phyloP scores from a whole-genome alignment of 2,329 filamentous ascomycete genomes.

The Fusarium subtropicale region DNA sequence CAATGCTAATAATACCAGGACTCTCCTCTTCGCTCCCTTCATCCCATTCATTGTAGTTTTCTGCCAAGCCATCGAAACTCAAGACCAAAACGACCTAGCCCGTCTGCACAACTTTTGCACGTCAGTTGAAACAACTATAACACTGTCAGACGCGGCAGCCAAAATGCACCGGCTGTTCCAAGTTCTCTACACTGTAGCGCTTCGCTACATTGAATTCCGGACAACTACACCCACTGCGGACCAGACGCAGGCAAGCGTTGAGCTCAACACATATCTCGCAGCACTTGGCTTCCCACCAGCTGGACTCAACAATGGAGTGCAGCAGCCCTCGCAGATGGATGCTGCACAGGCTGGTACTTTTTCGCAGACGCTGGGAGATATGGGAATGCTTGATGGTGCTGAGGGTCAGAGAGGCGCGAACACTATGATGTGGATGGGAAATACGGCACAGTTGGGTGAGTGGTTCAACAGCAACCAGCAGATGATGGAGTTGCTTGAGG shows the following conservation, averaged over 20 bases:
- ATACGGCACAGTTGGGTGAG: slow-evolving; percentile 53
- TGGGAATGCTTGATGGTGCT: slow-evolving; percentile 19
- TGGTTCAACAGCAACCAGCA: slow-evolving; percentile 55
- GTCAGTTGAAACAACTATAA: slow-evolving; percentile 62
- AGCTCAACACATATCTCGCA: slow-evolving; percentile 53
- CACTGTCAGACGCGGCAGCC: slow-evolving; percentile 60
- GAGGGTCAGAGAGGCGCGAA: slow-evolving; percentile 38
- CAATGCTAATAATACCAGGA: slow-evolving; percentile 49
- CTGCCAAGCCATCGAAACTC: slow-evolving; percentile 62
- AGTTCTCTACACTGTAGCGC: slow-evolving; percentile 68
- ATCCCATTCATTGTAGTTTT: slow-evolving; percentile 66
- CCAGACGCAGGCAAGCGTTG: slow-evolving; percentile 51
- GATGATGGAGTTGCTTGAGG: slow-evolving; percentile 53
- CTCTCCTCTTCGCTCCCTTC: slow-evolving; percentile 62
- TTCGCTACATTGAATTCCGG: slow-evolving; percentile 69
- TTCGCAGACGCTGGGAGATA: slow-evolving; percentile 27
- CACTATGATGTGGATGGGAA: slow-evolving; percentile 53
- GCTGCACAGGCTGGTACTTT: slow-evolving; percentile 22
- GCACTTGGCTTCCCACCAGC: slow-evolving; percentile 59
- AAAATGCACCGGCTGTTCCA: slow-evolving; percentile 69
- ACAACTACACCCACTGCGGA: slow-evolving; percentile 44
- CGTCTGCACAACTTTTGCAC: slow-evolving; percentile 63
- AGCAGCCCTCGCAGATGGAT: slow-evolving; percentile 34
- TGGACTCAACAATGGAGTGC: slow-evolving; percentile 11
- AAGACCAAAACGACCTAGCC: slow-evolving; percentile 54